These are phyloP conservation scores for Coemansia sp. DNA, from an alignment of 192 early-diverging fungal genomes.

Conservation along the genomic window DNA sequence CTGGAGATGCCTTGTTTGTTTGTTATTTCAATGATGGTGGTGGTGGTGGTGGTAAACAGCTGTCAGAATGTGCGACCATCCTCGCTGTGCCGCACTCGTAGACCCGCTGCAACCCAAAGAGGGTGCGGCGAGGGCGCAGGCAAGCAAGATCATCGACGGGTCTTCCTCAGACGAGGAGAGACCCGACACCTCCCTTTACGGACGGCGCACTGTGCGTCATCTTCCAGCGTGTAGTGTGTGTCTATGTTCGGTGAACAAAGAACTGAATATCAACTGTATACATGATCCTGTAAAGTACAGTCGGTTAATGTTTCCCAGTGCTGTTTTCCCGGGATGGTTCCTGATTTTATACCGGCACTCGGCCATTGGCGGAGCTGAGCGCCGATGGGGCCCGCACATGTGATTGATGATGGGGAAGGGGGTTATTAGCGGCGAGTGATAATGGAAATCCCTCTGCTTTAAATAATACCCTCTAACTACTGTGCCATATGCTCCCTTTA, in stretches of 20 bases:
- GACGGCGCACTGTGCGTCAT: slow-evolving; percentile 52
- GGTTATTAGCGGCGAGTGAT: no score
- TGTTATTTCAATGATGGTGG: neutral
- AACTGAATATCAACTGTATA: slow-evolving; percentile 59
- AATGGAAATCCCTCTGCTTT: no score
- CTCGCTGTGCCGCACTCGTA: slow-evolving; percentile 47
- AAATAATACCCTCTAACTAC: no score
- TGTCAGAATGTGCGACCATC: slow-evolving; percentile 57
- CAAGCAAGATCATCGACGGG: slow-evolving; percentile 51
- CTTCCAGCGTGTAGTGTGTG: slow-evolving; percentile 52
- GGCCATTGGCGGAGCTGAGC: neutral
- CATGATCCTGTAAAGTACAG: slow-evolving; percentile 59
- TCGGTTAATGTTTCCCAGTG: slow-evolving; percentile 25
- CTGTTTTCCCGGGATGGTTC: neutral
- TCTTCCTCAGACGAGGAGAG: neutral
- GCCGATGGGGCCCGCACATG: neutral
- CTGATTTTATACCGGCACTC: neutral
- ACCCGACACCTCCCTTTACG: slow-evolving; percentile 51
- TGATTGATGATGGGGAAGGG: neutral
- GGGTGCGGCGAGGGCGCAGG: slow-evolving; percentile 31
- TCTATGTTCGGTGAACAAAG: slow-evolving; percentile 56
- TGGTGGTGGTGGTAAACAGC: slow-evolving; percentile 5
- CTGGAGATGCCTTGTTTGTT: no score
- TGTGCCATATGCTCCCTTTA: no score
- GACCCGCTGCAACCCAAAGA: slow-evolving; percentile 13